Evolutionary conservation across 192 early-diverging fungal species (phyloP).

Genomic region (Haplosporangium gracile): DNA sequence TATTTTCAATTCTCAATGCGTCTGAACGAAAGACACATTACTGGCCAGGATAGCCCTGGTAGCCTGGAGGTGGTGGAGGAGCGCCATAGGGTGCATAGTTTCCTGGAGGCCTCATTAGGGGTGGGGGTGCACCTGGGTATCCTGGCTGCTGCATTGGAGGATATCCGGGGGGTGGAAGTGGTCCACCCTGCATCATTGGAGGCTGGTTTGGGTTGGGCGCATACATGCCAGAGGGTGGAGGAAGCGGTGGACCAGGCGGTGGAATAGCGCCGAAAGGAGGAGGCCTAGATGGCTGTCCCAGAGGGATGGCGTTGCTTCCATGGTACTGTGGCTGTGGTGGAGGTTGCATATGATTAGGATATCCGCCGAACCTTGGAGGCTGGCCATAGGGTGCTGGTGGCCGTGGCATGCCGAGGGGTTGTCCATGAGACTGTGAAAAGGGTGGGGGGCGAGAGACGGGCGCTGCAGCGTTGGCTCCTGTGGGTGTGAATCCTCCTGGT

Average conservation of each 20-base stretch:
- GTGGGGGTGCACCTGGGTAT: conserved; percentile 25
- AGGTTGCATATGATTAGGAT: conserved; percentile 39
- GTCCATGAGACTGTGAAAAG: conserved; percentile 39
- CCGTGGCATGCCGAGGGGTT: conserved; percentile 40
- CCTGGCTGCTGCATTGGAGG: conserved; percentile 28
- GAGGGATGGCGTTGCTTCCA: conserved; percentile 50
- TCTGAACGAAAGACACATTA: background rate
- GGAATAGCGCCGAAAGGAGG: conserved; percentile 49
- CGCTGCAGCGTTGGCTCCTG: conserved; percentile 47
- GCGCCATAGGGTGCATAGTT: conserved; percentile 54
- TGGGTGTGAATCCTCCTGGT: conserved; percentile 46
- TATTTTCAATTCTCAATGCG: background rate
- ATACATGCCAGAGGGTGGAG: conserved; percentile 49
- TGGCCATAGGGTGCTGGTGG: conserved; percentile 46
- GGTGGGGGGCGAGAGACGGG: conserved; percentile 32
- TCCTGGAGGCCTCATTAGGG: conserved; percentile 44
- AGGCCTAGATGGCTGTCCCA: conserved; percentile 45
- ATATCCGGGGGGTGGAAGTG: conserved; percentile 30
- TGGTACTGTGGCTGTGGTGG: conserved; percentile 44
- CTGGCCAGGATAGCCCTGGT: conserved; percentile 45
- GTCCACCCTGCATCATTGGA: conserved; percentile 48
- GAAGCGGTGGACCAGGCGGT: conserved; percentile 25
- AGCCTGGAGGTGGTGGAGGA: conserved; percentile 37
- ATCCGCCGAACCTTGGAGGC: conserved; percentile 40
- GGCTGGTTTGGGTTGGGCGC: conserved; percentile 45